Evolutionary conservation across 169 alveolate species (phyloP).

Genomic region (Besnoitia besnoiti): DNA sequence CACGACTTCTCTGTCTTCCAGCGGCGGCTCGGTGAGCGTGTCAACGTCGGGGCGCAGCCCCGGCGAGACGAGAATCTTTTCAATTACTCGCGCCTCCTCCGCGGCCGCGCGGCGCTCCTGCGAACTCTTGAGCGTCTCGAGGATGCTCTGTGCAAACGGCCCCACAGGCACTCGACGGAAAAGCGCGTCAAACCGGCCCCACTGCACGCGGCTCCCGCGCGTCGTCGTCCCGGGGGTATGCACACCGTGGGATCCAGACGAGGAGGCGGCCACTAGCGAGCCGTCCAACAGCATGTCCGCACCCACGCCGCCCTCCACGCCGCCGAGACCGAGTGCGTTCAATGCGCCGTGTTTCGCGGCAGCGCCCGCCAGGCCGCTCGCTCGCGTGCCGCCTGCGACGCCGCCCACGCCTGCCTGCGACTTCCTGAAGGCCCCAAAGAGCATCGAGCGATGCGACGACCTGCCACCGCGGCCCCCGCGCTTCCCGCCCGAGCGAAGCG

Average conservation of each 20-base stretch:
- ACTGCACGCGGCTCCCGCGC: slow-evolving; percentile 67
- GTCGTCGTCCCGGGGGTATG: slow-evolving; percentile 60
- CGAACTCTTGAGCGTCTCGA: slow-evolving; percentile 12
- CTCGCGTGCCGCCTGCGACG: background rate
- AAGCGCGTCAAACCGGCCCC: slow-evolving; percentile 60
- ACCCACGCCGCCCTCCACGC: slow-evolving; percentile 10
- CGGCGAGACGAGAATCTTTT: slow-evolving; percentile 36
- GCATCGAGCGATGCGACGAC: background rate
- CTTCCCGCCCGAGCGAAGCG: background rate
- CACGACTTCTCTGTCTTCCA: slow-evolving; percentile 48
- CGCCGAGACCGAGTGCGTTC: background rate
- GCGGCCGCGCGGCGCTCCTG: slow-evolving; percentile 52
- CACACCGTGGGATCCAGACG: background rate
- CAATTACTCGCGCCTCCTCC: slow-evolving; percentile 64
- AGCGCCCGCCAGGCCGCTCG: background rate
- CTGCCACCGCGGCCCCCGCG: background rate
- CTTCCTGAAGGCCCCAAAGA: background rate
- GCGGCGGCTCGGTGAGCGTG: slow-evolving; percentile 31
- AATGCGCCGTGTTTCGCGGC: background rate
- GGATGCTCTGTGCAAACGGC: slow-evolving; percentile 60
- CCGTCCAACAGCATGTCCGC: slow-evolving; percentile 2
- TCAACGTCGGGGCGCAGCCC: slow-evolving; percentile 32
- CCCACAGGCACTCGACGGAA: slow-evolving; percentile 65
- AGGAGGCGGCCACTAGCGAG: background rate
- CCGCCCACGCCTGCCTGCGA: background rate